Evolutionary conservation across 2,329 filamentous ascomycete species (phyloP), one percentile per base, ranked within the genome.

Genomic region (Talaromyces sp.): DNA sequence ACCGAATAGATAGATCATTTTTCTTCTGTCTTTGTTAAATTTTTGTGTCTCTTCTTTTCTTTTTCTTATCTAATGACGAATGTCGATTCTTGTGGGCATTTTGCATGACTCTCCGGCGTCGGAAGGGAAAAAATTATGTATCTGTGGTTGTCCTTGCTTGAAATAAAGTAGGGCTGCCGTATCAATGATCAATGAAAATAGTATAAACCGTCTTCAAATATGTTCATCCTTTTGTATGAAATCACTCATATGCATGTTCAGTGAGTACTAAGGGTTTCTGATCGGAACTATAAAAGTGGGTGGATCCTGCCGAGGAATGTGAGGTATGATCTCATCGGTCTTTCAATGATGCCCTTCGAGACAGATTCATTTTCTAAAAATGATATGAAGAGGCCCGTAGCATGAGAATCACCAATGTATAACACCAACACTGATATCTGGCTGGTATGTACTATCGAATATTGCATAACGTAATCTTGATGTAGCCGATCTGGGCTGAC

Each of bases 391-490:
- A 31, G 4, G 22, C 3, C 2, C 11, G 31, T 43, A 22, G 11
- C 54, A 43, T 39, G n/a, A 5, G 2, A 43, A 58, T 6, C 13
- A 33, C 48, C 59, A 67, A 82, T 84, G 82, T 82, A 81, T 69
- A 82, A 82, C 69, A 84, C 81, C 24, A 84, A 83, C 70, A 80
- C 79, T 7, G 84, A 88, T 70, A 85, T 87, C 63, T 82, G 85
- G 75, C 74, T 87, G 65, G 85, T 87, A 76, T 75, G 82, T 80
- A 39, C 41, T 13, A 58, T 39, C 60, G 13, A 54, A 16, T 62
- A 11, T 11, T 10, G 8, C 16, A 24, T 13, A 19, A 19, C 6
- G 13, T 10, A 16, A 41, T 22, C 22, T 19, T 52, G 62, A 37
- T 31, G 16, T 39, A 10, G 35, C 35, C 24, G 6, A 6, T 45